Percentiles rank a stretch among this genome's conserved stretches.
These are phyloP conservation scores for Ceratobasidium sp. DNA, from an alignment of 1,284 basidiomycete species.

Conservation along the genomic window DNA sequence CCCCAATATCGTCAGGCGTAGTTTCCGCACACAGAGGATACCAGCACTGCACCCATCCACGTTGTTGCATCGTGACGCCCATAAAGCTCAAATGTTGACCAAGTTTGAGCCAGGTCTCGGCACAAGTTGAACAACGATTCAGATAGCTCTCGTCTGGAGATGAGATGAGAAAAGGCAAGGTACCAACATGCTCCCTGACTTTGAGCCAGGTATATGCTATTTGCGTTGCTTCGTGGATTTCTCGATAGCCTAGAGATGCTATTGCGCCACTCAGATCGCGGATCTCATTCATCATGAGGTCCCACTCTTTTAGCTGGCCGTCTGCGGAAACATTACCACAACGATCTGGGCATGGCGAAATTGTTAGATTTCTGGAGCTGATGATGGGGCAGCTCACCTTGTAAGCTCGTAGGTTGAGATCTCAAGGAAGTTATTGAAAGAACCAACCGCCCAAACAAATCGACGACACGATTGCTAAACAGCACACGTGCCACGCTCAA, in stretches of 20 bases:
- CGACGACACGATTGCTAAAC: background rate
- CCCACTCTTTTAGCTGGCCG: background rate
- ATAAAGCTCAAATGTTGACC: background rate
- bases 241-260: background rate
- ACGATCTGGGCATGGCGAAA: background rate
- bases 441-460: slow-evolving; percentile 5
- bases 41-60: slow-evolving; percentile 18
- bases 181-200: background rate
- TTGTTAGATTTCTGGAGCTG: background rate
- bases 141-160: background rate
- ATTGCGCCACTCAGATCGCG: background rate
- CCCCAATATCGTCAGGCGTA: background rate
- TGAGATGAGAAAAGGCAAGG: background rate
- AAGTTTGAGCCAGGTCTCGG: slow-evolving; percentile 1
- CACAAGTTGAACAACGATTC: background rate
- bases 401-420: background rate
- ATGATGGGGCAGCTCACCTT: background rate
- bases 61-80: background rate
- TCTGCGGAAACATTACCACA: background rate
- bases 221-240: too few relatives aligned
- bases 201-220: background rate
- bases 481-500: background rate
- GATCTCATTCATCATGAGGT: background rate
- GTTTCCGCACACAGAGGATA: background rate
- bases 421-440: background rate